Conservation (phyloP, 805 yeast genomes). For the Ascoidea rubescens region DNA sequence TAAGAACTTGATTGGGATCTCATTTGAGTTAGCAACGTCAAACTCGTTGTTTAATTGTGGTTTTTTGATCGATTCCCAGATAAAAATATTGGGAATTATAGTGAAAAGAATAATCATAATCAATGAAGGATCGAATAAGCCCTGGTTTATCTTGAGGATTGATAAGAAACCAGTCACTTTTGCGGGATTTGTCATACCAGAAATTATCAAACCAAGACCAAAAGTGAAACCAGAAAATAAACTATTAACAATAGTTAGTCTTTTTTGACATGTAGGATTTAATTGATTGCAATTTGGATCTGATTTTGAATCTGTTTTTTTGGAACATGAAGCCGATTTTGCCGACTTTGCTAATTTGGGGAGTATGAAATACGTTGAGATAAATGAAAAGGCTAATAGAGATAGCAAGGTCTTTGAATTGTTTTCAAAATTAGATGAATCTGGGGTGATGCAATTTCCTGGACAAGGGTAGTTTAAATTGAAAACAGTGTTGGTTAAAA, state of each 20-base stretch:
- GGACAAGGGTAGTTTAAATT: not conserved
- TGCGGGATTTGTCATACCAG: conserved; percentile 31
- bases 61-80: conserved; percentile 19
- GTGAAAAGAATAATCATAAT: conserved; percentile 27
- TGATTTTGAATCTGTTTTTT: not conserved
- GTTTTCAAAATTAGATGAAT: not conserved
- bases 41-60: conserved; percentile 9
- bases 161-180: conserved; percentile 34
- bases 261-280: no score
- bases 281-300: no score
- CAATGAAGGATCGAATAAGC: conserved; percentile 33
- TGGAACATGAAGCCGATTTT: no score
- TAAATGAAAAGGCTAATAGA: conserved; percentile 6
- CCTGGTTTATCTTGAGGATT: conserved; percentile 14
- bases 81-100: conserved; percentile 28
- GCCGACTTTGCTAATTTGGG: conserved; percentile 13
- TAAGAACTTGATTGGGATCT: conserved; percentile 19
- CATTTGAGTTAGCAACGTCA: conserved; percentile 14
- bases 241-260: no score
- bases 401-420: conserved; percentile 1
- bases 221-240: not conserved
- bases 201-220: conserved; percentile 1
- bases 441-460: not conserved
- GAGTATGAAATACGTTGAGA: conserved; percentile 15
- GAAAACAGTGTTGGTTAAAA: conserved; percentile 10